Base-by-base conservation (phyloP, 148 eudicot species). In the Nepenthes gracilis region DNA sequence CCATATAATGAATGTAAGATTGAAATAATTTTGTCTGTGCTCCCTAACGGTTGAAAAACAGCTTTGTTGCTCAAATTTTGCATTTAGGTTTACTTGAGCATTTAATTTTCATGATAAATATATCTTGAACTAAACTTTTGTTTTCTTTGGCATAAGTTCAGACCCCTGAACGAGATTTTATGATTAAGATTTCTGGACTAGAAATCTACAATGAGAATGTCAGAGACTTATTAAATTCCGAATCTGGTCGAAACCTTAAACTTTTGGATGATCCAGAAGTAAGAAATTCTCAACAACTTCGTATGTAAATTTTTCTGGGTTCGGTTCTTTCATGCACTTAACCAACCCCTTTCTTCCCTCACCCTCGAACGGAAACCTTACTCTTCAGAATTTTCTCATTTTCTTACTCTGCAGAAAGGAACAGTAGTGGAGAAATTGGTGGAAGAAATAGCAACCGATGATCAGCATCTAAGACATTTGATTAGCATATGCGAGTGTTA, bases 191-290 rank as follows among this genome's bases (percentile, higher is more conserved):
- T 54, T 89, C 96, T 35, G 99, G 95, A 54, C 66, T 93, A 33
- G 99, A 93, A 70, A 93, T 93, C 70, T 93, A 93, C 62, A 93
- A 93, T 69, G 99, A 93, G 64, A 86, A 83, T 72, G 95, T 93
- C 65, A 80, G 88, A 61, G 99, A 93, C 74, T 78, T 93, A 36
- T 62, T 93, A 60, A 84, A 86, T 75, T 75, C 85, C 2, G 96
- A 93, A 67, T 86, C 90, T 59, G 96, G 92, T 23, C 85, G 87
- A n/a, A 83, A 62, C 68, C 91, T 93, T 58, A 93, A 83, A 80
- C 92, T 93, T 49, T 65, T 89, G 59, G 99, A 93, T 76, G 99
- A 93, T 78, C 95, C 95, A 15, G 99, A 89, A 79, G 99, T 86
- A 74, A 69, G 61, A 9, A 55, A 45, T 59, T 36, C 36, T 14